Evolutionary conservation across 208 protist species (phyloP), one percentile per base, ranked within the genome.

Genomic region (Crithidia acanthocephali): DNA sequence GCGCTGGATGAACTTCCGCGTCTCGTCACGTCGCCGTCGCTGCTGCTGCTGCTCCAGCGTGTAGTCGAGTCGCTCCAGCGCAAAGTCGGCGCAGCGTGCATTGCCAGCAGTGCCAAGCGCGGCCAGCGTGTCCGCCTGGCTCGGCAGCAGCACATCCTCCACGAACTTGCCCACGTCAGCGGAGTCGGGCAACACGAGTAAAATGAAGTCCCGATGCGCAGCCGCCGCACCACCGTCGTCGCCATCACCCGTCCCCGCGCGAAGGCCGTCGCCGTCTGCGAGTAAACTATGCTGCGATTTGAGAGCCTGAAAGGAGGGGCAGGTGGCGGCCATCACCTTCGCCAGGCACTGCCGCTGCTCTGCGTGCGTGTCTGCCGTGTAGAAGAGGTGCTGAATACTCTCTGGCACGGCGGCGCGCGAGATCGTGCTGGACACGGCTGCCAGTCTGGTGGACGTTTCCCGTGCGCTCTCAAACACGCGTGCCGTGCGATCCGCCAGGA

Each of bases 371-470:
- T 93, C 92, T 3, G 88, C 92, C 4, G 85, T 92, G 82, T 91
- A 94, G 72, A 94, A 94, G 33, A 83, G 47, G 64, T 96, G 88
- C 0, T 67, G 35, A 77, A 96, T 94, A 60, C 80, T 79, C 45
- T 67, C 67, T 13, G 91, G 91, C 50, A 96, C 84, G 56, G 59
- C 68, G 8, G 83, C 83, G 30, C 84, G 85, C 9, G 88, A 88
- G 18, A 93, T 75, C 25, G 65, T 78, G 42, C 64, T 69, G 3
- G 82, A 77, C 44, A 68, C 52, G 20, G 65, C 76, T 18, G 70
- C 59, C 55, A 74, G 50, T 0, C 58, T 57, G 33, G 65, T 76
- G 6, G 61, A 44, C 44, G 64, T 51, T 65, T 68, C 59, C 45
- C 28, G 28, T 13, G 71, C 66, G 10, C 51, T 71, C 58, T 92